These are phyloP conservation scores for Ophiostoma populinum DNA, from an alignment of 2,329 filamentous ascomycete species.

Conservation along the genomic window DNA sequence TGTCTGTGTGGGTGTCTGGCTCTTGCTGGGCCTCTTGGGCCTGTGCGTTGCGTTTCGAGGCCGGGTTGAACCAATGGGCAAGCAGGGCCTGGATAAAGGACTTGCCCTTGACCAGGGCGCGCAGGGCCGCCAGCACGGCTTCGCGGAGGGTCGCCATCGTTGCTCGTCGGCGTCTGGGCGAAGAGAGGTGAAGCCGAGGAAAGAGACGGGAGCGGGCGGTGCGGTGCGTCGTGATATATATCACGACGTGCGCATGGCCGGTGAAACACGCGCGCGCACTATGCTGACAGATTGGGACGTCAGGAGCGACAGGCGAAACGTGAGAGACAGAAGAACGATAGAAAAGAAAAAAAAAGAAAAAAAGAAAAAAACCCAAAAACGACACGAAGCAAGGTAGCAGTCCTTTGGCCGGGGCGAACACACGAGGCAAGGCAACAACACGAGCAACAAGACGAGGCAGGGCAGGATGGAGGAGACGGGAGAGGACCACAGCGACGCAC, in stretches of 20 bases:
- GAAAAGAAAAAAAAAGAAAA: not conserved
- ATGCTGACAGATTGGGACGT: constrained; percentile 13
- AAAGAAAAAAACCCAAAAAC: not conserved
- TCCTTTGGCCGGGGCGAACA: no score
- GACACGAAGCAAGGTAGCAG: no score
- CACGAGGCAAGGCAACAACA: not conserved
- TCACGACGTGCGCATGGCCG: no score
- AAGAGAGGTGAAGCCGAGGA: no score
- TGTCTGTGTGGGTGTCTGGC: not conserved
- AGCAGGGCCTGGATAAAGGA: constrained; percentile 40
- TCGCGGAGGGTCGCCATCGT: constrained; percentile 40
- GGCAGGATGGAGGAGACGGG: no score
- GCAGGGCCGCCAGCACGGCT: constrained; percentile 36
- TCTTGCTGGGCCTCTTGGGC: not conserved
- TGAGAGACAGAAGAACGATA: not conserved
- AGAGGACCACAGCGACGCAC: no score
- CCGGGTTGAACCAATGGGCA: constrained; percentile 32
- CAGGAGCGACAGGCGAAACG: not conserved
- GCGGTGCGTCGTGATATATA: no score
- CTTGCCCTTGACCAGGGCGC: constrained; percentile 40
- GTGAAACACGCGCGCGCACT: no score
- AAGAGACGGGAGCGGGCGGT: constrained; percentile 35
- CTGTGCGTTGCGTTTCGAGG: not conserved
- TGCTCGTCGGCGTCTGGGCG: no score
- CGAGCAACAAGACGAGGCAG: not conserved